Conservation (phyloP, 23 red algal species). For the Gracilaria caudata region DNA sequence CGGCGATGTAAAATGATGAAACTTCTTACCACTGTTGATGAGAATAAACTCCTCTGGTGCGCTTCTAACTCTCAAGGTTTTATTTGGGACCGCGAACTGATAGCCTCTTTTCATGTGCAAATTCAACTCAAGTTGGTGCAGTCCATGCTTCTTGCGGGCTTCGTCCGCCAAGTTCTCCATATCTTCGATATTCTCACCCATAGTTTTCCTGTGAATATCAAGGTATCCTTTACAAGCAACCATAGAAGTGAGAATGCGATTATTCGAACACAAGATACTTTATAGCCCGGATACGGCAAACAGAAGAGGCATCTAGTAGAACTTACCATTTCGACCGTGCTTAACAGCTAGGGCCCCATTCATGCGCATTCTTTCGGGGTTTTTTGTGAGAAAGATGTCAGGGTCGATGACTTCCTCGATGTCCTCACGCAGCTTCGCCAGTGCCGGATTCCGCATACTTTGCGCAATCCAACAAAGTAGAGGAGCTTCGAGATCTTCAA, state of each 20-base stretch:
- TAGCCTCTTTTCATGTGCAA: slow-evolving; percentile 69
- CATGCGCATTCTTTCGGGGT: slow-evolving; percentile 71
- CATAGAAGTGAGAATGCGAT: not conserved
- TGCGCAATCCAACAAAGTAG: slow-evolving; percentile 59
- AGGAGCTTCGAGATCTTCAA: slow-evolving; percentile 34
- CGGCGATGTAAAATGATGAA: slow-evolving; percentile 77
- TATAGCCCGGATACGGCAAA: not conserved
- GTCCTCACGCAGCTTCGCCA: slow-evolving; percentile 55
- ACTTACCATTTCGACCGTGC: slow-evolving; percentile 75
- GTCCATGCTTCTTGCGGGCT: slow-evolving; percentile 35
- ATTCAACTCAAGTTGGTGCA: slow-evolving; percentile 53
- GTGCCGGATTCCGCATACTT: slow-evolving; percentile 48
- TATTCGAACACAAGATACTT: not conserved
- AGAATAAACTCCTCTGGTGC: slow-evolving; percentile 57
- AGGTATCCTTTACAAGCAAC: slow-evolving; percentile 38
- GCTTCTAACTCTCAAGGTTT: slow-evolving; percentile 4
- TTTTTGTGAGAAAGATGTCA: slow-evolving; percentile 34
- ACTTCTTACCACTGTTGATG: slow-evolving; percentile 56
- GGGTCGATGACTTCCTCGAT: slow-evolving; percentile 67
- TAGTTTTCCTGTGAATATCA: slow-evolving; percentile 79
- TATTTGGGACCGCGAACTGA: slow-evolving; percentile 63
- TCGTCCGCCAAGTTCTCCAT: slow-evolving; percentile 56
- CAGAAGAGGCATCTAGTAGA: not conserved
- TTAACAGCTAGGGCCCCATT: slow-evolving; percentile 81
- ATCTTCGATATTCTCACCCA: slow-evolving; percentile 77